Percentiles rank a stretch among this genome's conserved stretches.
Conservation (phyloP, 2,329 filamentous ascomycete species). For the Fusarium cyanostomum region DNA sequence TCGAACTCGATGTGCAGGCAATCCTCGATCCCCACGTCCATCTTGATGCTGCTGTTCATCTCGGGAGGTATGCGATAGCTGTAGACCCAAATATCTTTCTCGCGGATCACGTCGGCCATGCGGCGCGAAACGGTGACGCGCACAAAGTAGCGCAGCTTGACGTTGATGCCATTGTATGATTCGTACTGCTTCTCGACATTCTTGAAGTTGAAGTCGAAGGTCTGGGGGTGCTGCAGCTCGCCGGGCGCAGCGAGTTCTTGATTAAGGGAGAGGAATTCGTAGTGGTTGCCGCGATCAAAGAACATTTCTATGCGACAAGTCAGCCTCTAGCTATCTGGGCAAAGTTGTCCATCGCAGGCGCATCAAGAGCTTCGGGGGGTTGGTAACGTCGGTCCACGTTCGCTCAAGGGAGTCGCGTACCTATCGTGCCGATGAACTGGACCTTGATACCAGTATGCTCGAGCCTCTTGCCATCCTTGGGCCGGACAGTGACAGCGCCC, state of each 20-base stretch:
- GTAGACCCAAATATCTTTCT: slow-evolving; percentile 99
- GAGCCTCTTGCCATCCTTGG: slow-evolving; percentile 96
- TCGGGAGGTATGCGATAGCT: slow-evolving; percentile 97
- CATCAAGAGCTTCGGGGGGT: slow-evolving; percentile 18
- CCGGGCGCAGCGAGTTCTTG: slow-evolving; percentile 97
- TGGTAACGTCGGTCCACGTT: background rate
- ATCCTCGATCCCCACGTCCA: slow-evolving; percentile 99
- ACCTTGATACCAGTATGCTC: slow-evolving; percentile 99
- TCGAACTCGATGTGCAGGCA: slow-evolving; percentile 99
- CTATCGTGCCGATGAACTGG: slow-evolving; percentile 98
- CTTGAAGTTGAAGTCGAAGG: slow-evolving; percentile 99
- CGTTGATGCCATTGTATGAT: slow-evolving; percentile 99
- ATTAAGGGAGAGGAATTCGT: slow-evolving; percentile 97
- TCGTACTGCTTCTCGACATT: slow-evolving; percentile 99
- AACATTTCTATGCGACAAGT: slow-evolving; percentile 83
- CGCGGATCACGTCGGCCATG: slow-evolving; percentile 97
- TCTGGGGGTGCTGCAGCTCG: slow-evolving; percentile 98
- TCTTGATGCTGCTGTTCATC: slow-evolving; percentile 99
- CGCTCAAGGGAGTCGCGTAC: slow-evolving; percentile 56
- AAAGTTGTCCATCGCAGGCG: slow-evolving; percentile 1
- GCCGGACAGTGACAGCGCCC: slow-evolving; percentile 91
- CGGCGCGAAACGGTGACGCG: slow-evolving; percentile 94
- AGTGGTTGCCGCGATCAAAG: slow-evolving; percentile 98
- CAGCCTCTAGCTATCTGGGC: background rate
- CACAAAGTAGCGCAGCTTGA: slow-evolving; percentile 98